These are phyloP conservation scores for Cordyceps fumosorosea DNA, from an alignment of 2,329 filamentous ascomycete genomes.

Conservation along the genomic window DNA sequence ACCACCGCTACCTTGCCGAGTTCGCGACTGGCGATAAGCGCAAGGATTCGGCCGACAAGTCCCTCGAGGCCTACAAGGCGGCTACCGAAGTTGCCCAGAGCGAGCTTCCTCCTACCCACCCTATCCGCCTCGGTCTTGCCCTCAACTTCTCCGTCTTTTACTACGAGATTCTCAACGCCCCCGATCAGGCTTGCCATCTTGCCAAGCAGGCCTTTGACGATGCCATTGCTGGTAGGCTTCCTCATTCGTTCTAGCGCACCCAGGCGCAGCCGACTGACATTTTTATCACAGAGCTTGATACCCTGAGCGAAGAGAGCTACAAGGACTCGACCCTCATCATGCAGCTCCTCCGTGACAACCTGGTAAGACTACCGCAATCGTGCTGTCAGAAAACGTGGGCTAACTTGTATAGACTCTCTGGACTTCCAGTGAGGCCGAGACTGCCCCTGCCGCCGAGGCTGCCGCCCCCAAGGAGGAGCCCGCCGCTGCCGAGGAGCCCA, in stretches of 20 bases:
- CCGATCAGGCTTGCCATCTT: conserved; percentile 95
- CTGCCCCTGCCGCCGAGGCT: conserved; percentile 45
- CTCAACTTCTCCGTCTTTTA: conserved; percentile 99
- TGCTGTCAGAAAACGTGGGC: not conserved
- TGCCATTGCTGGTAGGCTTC: conserved; percentile 67
- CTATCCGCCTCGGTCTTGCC: conserved; percentile 93
- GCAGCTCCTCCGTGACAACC: conserved; percentile 95
- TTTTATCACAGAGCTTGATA: conserved; percentile 70
- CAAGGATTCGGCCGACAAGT: conserved; percentile 89
- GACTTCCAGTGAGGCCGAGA: conserved; percentile 97
- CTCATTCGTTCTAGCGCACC: not conserved
- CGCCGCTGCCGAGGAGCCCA: conserved; percentile 41
- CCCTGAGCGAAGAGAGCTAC: conserved; percentile 97
- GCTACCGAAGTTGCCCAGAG: conserved; percentile 98
- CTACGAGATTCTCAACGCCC: conserved; percentile 99
- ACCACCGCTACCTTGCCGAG: conserved; percentile 97
- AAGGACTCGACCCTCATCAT: conserved; percentile 98
- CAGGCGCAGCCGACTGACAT: conserved; percentile 19
- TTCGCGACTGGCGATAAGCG: conserved; percentile 92
- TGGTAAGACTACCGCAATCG: conserved; percentile 48
- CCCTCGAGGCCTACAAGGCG: conserved; percentile 93
- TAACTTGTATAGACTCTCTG: conserved; percentile 72
- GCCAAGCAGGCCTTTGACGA: conserved; percentile 99
- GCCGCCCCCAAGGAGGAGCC: conserved; percentile 42
- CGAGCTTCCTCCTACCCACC: conserved; percentile 94